A percentile compares a stretch with the other conserved stretches of the same genome.
These are phyloP conservation scores for Lactarius evosmus DNA, from an alignment of 768 basidiomycete species.

Conservation along the genomic window DNA sequence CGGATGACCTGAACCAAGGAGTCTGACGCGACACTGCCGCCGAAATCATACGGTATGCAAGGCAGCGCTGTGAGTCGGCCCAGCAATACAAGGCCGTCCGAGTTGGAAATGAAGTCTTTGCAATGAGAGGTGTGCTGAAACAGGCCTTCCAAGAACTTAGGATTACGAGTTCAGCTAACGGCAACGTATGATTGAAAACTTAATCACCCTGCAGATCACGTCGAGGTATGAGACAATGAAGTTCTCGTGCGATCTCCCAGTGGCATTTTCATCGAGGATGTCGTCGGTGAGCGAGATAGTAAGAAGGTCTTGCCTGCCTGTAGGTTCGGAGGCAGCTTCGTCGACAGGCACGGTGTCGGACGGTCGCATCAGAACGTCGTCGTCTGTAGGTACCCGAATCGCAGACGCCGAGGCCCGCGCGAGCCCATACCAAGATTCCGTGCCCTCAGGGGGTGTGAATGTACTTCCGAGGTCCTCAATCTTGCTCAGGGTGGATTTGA, in stretches of 20 bases:
- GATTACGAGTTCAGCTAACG: slow-evolving; percentile 12
- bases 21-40: slow-evolving; percentile 79
- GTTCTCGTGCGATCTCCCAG: slow-evolving; percentile 63
- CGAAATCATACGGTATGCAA: slow-evolving; percentile 86
- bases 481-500: slow-evolving; percentile 64
- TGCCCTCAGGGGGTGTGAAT: slow-evolving; percentile 53
- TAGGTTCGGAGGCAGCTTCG: slow-evolving; percentile 17
- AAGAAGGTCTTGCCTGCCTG: slow-evolving; percentile 6
- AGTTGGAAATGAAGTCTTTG: slow-evolving; percentile 78
- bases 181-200: not conserved
- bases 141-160: slow-evolving; percentile 87
- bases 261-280: slow-evolving; percentile 17
- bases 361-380: slow-evolving; percentile 25
- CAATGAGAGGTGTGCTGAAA: slow-evolving; percentile 91
- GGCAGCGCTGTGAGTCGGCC: slow-evolving; percentile 78
- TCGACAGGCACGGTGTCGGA: slow-evolving; percentile 12
- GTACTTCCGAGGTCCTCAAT: slow-evolving; percentile 71
- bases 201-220: slow-evolving; percentile 67
- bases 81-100: slow-evolving; percentile 70
- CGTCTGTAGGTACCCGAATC: slow-evolving; percentile 8
- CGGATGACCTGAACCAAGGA: slow-evolving; percentile 86
- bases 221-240: slow-evolving; percentile 75
- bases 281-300: slow-evolving; percentile 14
- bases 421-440: slow-evolving; percentile 68
- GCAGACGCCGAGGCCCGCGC: slow-evolving; percentile 7